These are phyloP conservation scores for Rubroboletus satanas DNA, from an alignment of 768 basidiomycete species.

Conservation along the genomic window DNA sequence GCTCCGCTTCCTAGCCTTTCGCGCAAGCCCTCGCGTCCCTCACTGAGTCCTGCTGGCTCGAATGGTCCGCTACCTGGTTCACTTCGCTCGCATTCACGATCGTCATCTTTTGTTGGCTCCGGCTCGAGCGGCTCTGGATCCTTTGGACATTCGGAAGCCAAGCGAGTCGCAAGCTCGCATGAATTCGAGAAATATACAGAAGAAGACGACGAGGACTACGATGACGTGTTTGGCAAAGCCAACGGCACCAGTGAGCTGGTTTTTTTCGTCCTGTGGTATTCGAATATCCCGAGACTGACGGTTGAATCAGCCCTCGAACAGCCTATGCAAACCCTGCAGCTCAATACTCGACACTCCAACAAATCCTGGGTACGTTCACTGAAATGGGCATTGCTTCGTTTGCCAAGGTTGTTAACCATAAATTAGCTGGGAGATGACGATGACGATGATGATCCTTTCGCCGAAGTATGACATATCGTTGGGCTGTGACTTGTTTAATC, in stretches of 20 bases:
- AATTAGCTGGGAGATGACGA: conserved; percentile 72
- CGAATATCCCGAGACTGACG: neutral
- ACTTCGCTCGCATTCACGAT: conserved; percentile 49
- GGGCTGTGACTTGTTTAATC: neutral
- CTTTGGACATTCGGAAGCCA: conserved; percentile 63
- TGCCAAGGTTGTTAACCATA: neutral
- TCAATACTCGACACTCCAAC: conserved; percentile 83
- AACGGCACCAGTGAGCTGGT: conserved; percentile 58
- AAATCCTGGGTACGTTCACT: conserved; percentile 70
- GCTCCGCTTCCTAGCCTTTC: conserved; percentile 60
- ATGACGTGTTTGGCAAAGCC: conserved; percentile 86
- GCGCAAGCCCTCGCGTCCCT: conserved; percentile 51
- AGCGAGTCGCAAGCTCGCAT: conserved; percentile 47
- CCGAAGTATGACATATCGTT: conserved; percentile 53
- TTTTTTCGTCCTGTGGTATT: conserved; percentile 1
- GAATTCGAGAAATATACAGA: conserved; percentile 87
- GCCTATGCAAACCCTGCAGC: conserved; percentile 69
- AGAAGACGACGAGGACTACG: conserved; percentile 88
- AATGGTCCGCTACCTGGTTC: conserved; percentile 28
- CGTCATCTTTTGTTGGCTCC: conserved; percentile 51
- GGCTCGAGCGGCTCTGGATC: conserved; percentile 45
- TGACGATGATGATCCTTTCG: conserved; percentile 96
- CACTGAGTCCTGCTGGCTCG: conserved; percentile 42
- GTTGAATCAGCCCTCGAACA: conserved; percentile 48
- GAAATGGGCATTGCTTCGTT: conserved; percentile 7